Evolutionary conservation across 2,329 filamentous ascomycete genomes (phyloP).

Genomic region (Aspergillus awamori): DNA sequence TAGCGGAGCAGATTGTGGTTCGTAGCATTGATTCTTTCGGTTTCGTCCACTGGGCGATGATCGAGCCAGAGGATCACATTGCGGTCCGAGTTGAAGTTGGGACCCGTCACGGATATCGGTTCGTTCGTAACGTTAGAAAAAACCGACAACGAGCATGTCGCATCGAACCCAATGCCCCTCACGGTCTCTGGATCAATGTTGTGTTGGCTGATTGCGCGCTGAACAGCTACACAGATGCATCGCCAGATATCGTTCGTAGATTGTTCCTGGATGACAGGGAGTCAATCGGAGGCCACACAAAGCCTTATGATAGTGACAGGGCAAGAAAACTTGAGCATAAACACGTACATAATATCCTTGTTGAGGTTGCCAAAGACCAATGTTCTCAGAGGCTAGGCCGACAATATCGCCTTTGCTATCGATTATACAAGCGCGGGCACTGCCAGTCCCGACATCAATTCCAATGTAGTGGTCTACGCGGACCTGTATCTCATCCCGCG

Average conservation of each 20-base stretch:
- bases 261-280: slow-evolving; percentile 72
- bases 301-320: neutral
- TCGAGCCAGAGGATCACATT: slow-evolving; percentile 98
- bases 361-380: slow-evolving; percentile 78
- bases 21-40: slow-evolving; percentile 89
- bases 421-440: slow-evolving; percentile 93
- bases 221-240: slow-evolving; percentile 87
- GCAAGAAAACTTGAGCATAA: neutral
- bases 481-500: slow-evolving; percentile 60
- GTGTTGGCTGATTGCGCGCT: slow-evolving; percentile 78
- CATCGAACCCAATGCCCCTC: slow-evolving; percentile 93
- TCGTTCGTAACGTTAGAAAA: slow-evolving; percentile 88
- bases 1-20: slow-evolving; percentile 91
- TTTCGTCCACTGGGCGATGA: slow-evolving; percentile 88
- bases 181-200: slow-evolving; percentile 75
- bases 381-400: slow-evolving; percentile 69
- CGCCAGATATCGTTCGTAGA: slow-evolving; percentile 96
- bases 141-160: slow-evolving; percentile 94
- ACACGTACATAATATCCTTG: slow-evolving; percentile 69
- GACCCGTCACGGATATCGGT: slow-evolving; percentile 86
- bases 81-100: slow-evolving; percentile 83
- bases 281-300: slow-evolving; percentile 15
- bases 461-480: slow-evolving; percentile 71
- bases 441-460: slow-evolving; percentile 95
- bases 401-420: slow-evolving; percentile 87